These are phyloP conservation scores for Ophiostoma tasmaniense DNA, from an alignment of 2,329 filamentous ascomycete species.

Conservation along the genomic window DNA sequence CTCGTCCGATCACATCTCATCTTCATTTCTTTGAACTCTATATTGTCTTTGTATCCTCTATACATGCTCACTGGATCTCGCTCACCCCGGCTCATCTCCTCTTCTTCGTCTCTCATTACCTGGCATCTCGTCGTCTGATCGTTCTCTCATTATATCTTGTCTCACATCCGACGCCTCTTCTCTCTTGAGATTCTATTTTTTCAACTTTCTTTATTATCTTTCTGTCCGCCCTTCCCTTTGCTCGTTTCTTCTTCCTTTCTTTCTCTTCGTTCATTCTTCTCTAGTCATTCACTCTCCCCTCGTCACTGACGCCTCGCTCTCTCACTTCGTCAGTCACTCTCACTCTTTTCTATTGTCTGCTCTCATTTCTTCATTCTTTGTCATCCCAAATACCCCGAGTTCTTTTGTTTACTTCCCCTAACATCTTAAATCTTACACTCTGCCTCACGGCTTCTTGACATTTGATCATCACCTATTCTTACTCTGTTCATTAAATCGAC, in stretches of 20 bases:
- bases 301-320: neutral
- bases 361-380: neutral
- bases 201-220: constrained; percentile 15
- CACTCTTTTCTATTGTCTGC: neutral
- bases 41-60: too few species aligned
- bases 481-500: neutral
- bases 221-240: neutral
- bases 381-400: neutral
- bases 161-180: constrained; percentile 3
- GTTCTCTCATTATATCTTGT: neutral
- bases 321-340: neutral
- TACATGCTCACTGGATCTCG: neutral
- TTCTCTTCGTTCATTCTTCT: neutral
- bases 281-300: neutral
- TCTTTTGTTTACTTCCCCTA: constrained; percentile 4
- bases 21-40: neutral
- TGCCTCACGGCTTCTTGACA: neutral
- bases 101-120: neutral
- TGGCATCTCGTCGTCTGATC: neutral
- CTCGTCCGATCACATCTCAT: constrained; percentile 2
- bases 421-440: neutral
- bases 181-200: constrained; percentile 6
- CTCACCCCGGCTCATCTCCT: neutral
- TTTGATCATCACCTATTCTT: neutral
- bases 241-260: neutral